Conservation (phyloP, 2,329 filamentous ascomycete genomes). For the Dothideomycetes sp. region DNA sequence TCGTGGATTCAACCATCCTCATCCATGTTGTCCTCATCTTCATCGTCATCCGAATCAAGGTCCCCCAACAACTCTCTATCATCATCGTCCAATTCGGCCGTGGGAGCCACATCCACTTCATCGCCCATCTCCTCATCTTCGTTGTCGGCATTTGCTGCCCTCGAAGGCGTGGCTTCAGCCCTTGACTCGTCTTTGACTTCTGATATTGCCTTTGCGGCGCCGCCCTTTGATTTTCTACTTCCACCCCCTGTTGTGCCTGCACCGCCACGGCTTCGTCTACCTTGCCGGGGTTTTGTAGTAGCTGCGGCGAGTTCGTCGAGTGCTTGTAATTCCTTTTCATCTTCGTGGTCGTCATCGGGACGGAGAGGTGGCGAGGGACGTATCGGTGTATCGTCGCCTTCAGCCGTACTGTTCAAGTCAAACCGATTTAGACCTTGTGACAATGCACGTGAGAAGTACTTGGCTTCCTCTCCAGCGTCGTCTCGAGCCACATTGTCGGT, state of each 20-base stretch:
- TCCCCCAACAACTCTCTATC: conserved; percentile 30
- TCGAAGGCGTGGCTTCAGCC: conserved; percentile 5
- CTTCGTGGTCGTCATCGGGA: conserved; percentile 15
- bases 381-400: not conserved
- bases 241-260: conserved; percentile 5
- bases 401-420: conserved; percentile 1
- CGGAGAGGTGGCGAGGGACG: conserved; percentile 4
- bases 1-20: conserved; percentile 20
- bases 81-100: conserved; percentile 29
- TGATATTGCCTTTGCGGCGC: not conserved
- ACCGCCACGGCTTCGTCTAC: conserved; percentile 3
- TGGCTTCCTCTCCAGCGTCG: conserved; percentile 68
- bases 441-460: conserved; percentile 28
- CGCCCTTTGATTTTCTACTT: conserved; percentile 12
- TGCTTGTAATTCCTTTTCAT: conserved; percentile 14
- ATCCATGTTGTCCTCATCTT: conserved; percentile 26
- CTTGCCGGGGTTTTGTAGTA: conserved; percentile 6
- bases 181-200: conserved; percentile 2
- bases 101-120: conserved; percentile 19
- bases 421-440: conserved; percentile 1
- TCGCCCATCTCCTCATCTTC: conserved; percentile 17
- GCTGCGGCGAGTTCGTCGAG: conserved; percentile 5
- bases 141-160: conserved; percentile 1
- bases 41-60: conserved; percentile 29
- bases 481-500: conserved; percentile 44